These are phyloP conservation scores for Zangia roseola DNA, from an alignment of 768 basidiomycete species.

Conservation along the genomic window DNA sequence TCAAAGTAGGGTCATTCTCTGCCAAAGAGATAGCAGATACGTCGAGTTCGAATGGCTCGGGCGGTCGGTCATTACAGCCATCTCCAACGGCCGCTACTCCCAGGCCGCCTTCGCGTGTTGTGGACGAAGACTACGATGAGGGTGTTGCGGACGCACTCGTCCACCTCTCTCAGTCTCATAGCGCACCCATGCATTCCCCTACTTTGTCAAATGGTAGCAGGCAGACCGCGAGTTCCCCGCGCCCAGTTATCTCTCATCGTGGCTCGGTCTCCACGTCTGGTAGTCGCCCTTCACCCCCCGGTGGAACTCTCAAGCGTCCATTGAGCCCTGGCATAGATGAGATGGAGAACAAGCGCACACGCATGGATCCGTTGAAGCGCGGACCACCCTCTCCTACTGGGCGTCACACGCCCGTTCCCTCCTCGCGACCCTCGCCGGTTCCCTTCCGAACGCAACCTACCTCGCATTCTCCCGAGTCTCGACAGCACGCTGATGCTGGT, in stretches of 20 bases:
- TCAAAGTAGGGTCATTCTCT: constrained; percentile 34
- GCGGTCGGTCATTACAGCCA: constrained; percentile 63
- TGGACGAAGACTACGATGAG: constrained; percentile 96
- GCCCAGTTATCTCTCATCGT: constrained; percentile 51
- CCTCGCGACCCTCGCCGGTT: constrained; percentile 66
- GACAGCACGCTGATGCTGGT: constrained; percentile 38
- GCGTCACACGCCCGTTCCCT: constrained; percentile 54
- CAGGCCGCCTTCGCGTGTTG: constrained; percentile 59
- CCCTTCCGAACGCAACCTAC: constrained; percentile 72
- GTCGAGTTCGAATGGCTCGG: constrained; percentile 63
- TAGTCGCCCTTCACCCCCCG: constrained; percentile 64
- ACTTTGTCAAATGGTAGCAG: constrained; percentile 59
- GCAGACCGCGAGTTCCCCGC: constrained; percentile 47
- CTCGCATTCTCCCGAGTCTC: constrained; percentile 67
- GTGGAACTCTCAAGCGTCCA: constrained; percentile 57
- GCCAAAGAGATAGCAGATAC: constrained; percentile 57
- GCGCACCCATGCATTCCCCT: constrained; percentile 45
- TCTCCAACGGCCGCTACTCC: constrained; percentile 65
- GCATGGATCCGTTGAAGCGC: constrained; percentile 54
- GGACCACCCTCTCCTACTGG: constrained; percentile 52
- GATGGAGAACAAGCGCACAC: constrained; percentile 57
- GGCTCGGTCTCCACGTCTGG: constrained; percentile 67
- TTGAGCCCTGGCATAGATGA: constrained; percentile 70
- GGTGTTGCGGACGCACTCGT: constrained; percentile 86
- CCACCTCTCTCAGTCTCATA: constrained; percentile 51